Evolutionary conservation across 2,329 filamentous ascomycete genomes (phyloP), one percentile per base, ranked within the genome.

Genomic region (Niveomyces coronatus): DNA sequence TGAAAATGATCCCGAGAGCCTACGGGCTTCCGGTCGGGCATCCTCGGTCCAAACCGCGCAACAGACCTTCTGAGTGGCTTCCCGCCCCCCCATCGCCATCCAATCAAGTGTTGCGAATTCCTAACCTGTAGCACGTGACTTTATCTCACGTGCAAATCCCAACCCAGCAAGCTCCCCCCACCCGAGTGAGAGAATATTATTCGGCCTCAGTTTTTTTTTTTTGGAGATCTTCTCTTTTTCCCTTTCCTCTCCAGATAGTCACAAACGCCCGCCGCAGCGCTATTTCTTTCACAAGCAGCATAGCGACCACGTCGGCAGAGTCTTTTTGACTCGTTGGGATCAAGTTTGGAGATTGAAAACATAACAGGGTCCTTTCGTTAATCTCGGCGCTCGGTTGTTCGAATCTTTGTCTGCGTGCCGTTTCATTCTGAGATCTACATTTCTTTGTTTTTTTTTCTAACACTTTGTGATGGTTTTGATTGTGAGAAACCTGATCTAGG

Each of bases 381-480:
- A 72, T 72, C 68, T 66, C 68, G 65, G 58, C 65, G 61, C 50
- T 62, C 62, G 62, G 59, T 59, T 42, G n/a, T n/a, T n/a, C n/a
- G n/a, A n/a, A n/a, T 46, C 34, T 36, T 45, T 51, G 61, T 71
- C 67, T 65, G 63, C 56, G 58, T 63, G 61, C 58, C 63, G 68
- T 71, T 72, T 72, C 68, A 72, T 70, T 68, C 62, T 62, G 67
- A 68, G 68, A 72, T 71, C 68, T 69, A 72, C 68, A 72, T 67
- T 60, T 45, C 43, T 39, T 27, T 23, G 16, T 38, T 26, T 23
- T 35, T 31, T 23, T 35, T 6, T 22, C 17, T 31, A 26, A 24
- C 22, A 24, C 22, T 24, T 7, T 24, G 22, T 24, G 22, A 24
- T 7, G 22, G 22, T 24, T 11, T 24, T 11, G 22, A 24, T 11